These are phyloP conservation scores for Gigaspora rosea DNA, from an alignment of 192 early-diverging fungal species.

Conservation along the genomic window DNA sequence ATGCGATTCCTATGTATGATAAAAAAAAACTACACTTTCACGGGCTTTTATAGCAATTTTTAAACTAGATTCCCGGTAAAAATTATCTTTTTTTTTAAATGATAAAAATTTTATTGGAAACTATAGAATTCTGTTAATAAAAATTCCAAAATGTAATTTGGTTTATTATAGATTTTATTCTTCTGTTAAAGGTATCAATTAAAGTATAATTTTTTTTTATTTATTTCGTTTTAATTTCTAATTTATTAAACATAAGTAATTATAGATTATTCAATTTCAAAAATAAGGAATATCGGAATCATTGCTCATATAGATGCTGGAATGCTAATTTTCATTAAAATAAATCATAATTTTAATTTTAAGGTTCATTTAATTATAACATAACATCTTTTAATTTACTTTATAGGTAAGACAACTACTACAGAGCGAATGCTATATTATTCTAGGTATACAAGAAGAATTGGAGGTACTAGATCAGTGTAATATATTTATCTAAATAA, in stretches of 20 bases:
- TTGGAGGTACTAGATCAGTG: constrained; percentile 67
- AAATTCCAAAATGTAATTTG: too few species aligned
- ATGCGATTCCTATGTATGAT: too few species aligned
- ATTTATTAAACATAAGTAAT: not conserved
- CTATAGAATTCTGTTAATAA: too few species aligned
- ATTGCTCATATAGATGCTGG: constrained; percentile 98
- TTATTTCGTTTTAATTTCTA: too few species aligned
- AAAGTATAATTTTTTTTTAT: too few species aligned
- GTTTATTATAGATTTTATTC: too few species aligned
- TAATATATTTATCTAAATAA: not conserved
- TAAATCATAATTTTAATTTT: not conserved
- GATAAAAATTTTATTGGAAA: too few species aligned
- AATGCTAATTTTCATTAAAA: not conserved
- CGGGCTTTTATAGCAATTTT: too few species aligned
- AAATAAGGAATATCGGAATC: constrained; percentile 86
- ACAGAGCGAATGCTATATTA: constrained; percentile 98
- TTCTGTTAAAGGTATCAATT: too few species aligned
- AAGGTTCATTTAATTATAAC: not conserved
- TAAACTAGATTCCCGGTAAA: too few species aligned
- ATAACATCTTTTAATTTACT: not conserved
- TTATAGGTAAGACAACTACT: constrained; percentile 82
- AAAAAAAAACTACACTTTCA: too few species aligned
- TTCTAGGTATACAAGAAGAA: constrained; percentile 83
- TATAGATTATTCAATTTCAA: constrained; percentile 45
- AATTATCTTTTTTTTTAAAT: too few species aligned